Evolutionary conservation across 2,329 filamentous ascomycete species (phyloP), one percentile per base, ranked within the genome.

Genomic region (Fusarium redolens): DNA sequence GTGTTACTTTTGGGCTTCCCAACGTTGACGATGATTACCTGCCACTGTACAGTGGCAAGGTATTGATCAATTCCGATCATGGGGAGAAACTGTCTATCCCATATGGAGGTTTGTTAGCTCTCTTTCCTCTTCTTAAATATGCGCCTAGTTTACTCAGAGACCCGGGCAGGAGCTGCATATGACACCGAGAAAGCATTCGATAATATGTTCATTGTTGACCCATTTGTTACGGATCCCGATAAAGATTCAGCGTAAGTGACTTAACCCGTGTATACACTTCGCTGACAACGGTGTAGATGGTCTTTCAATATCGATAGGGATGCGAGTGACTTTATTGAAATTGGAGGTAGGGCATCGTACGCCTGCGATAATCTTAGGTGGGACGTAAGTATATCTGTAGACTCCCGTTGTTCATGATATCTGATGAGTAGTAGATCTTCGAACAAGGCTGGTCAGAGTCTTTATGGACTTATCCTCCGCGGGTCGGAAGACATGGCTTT

Each of bases 21-120:
- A 65, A 78, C 6, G 68, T 81, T 22, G 65, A 78, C 30, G 81
- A 82, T 22, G 78, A 81, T 30, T 75, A 77, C 45, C 72, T 86
- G 47, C 84, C 84, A 1, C 69, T 86, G 8, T 86, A 86, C 65
- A 81, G 83, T 43, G 85, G 85, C 25, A 85, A 85, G 69, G 77
- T 86, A 28, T 78, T 81, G 61, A 73, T 86, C 25, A 78, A 77
- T 8, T 82, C 82, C n/a, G 78, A 79, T 47, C 82, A 83, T 40
- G 81, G 81, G 12, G 85, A 86, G 60, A 71, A 79, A 17, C 76
- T 86, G 4, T 81, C 81, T 12, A 79, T 86, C 25, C 83, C 84
- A 2, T 86, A 86, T 52, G 81, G 80, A 76, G 81, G 81, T 79
- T 68, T 50, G 74, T 65, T 33, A 33, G 25, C 18, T 28, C 28